Conservation (phyloP, 441 rosid genomes). For the Flueggea neowawraea region DNA sequence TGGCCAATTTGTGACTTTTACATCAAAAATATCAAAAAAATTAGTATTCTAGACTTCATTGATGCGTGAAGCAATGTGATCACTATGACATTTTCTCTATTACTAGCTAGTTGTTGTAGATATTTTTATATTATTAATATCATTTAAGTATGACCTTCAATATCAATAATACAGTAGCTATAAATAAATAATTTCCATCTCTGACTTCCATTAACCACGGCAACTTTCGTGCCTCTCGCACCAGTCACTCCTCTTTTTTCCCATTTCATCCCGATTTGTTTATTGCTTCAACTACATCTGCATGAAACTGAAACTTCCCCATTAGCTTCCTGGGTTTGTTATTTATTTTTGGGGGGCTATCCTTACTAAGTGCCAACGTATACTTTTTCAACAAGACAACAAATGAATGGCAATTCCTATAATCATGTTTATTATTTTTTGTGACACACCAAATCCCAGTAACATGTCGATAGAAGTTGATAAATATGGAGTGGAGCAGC, state of each 20-base stretch:
- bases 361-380: constrained; percentile 9
- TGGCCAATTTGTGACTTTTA: no score
- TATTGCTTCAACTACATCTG: no score
- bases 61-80: constrained; percentile 46
- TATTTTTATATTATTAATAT: background rate
- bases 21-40: background rate
- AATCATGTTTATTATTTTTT: background rate
- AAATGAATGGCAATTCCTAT: background rate
- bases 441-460: background rate
- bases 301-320: constrained; percentile 26
- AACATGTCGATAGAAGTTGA: background rate
- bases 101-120: no score
- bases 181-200: constrained; percentile 15
- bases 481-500: background rate
- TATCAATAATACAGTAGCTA: background rate
- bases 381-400: constrained; percentile 15
- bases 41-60: constrained; percentile 9
- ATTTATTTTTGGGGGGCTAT: background rate
- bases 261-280: background rate
- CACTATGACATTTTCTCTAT: constrained; percentile 10
- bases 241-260: background rate
- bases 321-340: constrained; percentile 12
- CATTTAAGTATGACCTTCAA: no score
- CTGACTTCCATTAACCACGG: constrained; percentile 43
- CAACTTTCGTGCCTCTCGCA: constrained; percentile 27